phyloP scores from a whole-genome alignment of 768 basidiomycete genomes.

The Paxillus ammoniavirescens region DNA sequence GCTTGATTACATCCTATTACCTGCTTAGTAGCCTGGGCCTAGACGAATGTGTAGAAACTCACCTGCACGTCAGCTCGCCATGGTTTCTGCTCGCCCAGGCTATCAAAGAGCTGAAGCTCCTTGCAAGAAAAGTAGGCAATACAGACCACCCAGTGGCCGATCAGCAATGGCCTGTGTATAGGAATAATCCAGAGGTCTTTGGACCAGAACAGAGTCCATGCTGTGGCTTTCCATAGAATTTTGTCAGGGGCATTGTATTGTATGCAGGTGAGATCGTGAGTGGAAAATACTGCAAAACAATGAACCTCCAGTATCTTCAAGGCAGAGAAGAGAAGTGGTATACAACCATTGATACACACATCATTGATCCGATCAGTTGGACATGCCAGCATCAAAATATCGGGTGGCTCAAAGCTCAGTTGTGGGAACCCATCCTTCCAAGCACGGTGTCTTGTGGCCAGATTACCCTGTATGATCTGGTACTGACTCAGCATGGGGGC shows the following conservation, averaged over 20 bases:
- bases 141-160: constrained; percentile 33
- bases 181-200: constrained; percentile 35
- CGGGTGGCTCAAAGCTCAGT: constrained; percentile 3
- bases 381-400: background rate
- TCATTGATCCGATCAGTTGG: constrained; percentile 1
- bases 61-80: constrained; percentile 3
- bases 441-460: background rate
- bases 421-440: background rate
- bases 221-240: constrained; percentile 20
- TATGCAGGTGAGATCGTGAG: background rate
- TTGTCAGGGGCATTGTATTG: background rate
- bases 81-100: constrained; percentile 14
- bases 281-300: constrained; percentile 6
- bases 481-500: background rate
- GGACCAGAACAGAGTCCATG: constrained; percentile 23
- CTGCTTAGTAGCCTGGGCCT: too few species aligned
- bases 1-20: too few species aligned
- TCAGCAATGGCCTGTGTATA: constrained; percentile 24
- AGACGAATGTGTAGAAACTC: background rate
- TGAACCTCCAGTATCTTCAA: background rate
- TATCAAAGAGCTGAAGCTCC: constrained; percentile 32
- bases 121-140: constrained; percentile 6
- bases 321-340: background rate
- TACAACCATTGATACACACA: constrained; percentile 5
- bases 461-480: background rate